Base-by-base conservation (phyloP, 768 basidiomycete species). In the Boletus sensibilis region DNA sequence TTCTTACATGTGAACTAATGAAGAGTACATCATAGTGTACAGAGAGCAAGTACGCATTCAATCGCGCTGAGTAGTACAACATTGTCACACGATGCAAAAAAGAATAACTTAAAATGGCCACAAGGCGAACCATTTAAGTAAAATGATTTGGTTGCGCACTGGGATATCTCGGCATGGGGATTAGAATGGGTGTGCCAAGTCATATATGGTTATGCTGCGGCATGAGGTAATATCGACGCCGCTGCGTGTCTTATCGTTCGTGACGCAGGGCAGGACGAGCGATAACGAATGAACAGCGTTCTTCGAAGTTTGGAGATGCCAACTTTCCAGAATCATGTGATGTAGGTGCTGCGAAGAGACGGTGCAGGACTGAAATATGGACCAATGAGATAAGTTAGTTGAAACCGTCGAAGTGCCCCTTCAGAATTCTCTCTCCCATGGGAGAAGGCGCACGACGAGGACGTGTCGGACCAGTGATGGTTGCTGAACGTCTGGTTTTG, bases 341-440 rank as follows among this genome's bases (percentile, higher is more conserved):
- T 8, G 45, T 33, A 38, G 35, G 47, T 52, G 31, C 43, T 52
- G 43, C 55, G 37, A 51, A 42, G 10, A 18, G 43, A 50, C 6
- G 50, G 37, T 23, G 48, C 41, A 21, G 12, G 37, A 40, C 29
- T 23, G 48, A 37, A 56, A 49, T 23, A 40, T 11, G 43, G 29
- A 11, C 52, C 47, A 54, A 50, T 39, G 50, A 13, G 35, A 51
- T 54, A 50, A 53, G 38, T 80, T 73, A 92, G 67, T 90, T 89
- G 78, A 94, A 94, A 47, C 92, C 87, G 67, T 94, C 92, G 63
- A 93, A 94, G 64, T 94, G 92, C 10, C 92, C 92, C 77, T 90
- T 94, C 63, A 94, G 80, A 57, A 94, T 92, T 56, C 92, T 80
- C 74, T 94, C 92, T 60, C 91, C 92, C 92, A 92, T 93, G 7